Evolutionary conservation across 2,329 filamentous ascomycete species (phyloP).

Genomic region (Sporothrix dimorphospora): DNA sequence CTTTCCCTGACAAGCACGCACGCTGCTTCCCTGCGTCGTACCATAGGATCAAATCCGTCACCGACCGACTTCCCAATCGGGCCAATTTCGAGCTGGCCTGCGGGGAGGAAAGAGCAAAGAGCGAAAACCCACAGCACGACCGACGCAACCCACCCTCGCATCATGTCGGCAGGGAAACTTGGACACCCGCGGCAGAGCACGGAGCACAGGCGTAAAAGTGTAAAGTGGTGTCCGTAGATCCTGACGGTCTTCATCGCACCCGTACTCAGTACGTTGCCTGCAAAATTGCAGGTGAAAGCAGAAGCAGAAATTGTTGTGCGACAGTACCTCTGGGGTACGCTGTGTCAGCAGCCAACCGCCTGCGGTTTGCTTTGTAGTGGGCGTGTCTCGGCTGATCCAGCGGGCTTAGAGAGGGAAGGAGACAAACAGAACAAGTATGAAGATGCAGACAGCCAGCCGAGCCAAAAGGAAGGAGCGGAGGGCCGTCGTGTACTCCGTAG

Average conservation of each 20-base stretch:
- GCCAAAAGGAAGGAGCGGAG: slow-evolving; percentile 1
- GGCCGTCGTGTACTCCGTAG: slow-evolving; percentile 10
- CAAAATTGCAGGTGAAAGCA: neutral
- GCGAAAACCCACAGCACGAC: neutral
- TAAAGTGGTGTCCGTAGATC: neutral
- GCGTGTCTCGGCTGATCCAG: neutral
- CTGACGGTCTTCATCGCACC: slow-evolving; percentile 1
- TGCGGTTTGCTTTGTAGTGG: neutral
- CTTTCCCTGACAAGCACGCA: neutral
- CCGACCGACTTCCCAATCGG: slow-evolving; percentile 20
- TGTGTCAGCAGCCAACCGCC: slow-evolving; percentile 8
- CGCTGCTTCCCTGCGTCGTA: slow-evolving; percentile 28
- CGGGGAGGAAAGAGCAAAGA: slow-evolving; percentile 4
- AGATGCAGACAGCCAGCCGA: neutral
- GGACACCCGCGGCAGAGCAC: neutral
- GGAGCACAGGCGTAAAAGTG: neutral
- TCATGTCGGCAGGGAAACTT: neutral
- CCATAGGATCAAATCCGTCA: slow-evolving; percentile 32
- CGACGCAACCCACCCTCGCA: neutral
- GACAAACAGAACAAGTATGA: neutral
- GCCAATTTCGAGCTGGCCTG: neutral
- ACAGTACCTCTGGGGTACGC: neutral
- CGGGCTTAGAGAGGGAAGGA: neutral
- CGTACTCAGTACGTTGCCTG: neutral
- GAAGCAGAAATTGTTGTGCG: neutral